Conservation (phyloP, 345 rosid species). For the Eucalyptus dawsonii region DNA sequence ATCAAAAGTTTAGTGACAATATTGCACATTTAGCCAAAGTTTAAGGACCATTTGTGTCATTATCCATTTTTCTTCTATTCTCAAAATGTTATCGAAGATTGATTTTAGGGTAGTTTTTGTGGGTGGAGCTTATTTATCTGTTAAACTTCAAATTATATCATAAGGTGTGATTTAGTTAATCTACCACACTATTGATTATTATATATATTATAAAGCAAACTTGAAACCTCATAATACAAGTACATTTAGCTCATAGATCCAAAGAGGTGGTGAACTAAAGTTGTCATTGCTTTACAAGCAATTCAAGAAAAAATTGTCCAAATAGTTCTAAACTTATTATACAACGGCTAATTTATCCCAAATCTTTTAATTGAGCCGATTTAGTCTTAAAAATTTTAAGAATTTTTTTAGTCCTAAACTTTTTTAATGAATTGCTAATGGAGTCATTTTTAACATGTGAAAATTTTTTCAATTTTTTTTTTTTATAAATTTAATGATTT, state of each 20-base stretch:
- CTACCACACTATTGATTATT: background rate
- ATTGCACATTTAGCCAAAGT: background rate
- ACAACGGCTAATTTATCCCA: no score
- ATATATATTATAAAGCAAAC: background rate
- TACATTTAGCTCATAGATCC: background rate
- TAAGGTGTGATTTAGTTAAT: background rate
- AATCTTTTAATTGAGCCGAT: background rate
- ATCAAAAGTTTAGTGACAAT: no score
- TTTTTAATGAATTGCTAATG: background rate
- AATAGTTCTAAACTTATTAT: no score
- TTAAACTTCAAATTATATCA: background rate
- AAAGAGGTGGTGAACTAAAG: background rate
- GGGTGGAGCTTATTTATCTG: background rate
- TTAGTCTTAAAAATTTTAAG: background rate
- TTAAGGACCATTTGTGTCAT: background rate
- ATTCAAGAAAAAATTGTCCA: no score
- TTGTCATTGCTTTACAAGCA: background rate
- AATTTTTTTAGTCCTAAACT: no score
- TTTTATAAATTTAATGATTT: no score
- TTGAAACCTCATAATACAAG: background rate
- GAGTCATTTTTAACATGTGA: no score
- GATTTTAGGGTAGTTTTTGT: background rate
- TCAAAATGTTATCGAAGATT: background rate
- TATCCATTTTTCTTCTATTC: background rate
- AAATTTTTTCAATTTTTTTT: no score